phyloP scores from a whole-genome alignment of 2,329 filamentous ascomycete genomes.

The Beauveria medogensis region DNA sequence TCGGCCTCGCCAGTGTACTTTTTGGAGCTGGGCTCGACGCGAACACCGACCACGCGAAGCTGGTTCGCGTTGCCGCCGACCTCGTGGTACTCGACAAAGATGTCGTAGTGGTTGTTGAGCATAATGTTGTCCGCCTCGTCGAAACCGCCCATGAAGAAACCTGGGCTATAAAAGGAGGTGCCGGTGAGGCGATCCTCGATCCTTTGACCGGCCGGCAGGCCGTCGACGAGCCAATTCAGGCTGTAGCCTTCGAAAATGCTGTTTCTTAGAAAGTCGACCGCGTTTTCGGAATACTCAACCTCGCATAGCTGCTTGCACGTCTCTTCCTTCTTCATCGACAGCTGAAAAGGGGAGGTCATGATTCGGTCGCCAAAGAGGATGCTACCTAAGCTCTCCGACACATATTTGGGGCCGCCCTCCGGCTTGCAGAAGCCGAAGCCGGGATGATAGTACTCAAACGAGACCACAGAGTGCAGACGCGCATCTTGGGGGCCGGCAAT shows the following conservation, averaged over 20 bases:
- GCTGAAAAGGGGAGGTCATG: constrained; percentile 87
- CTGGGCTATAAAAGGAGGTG: constrained; percentile 80
- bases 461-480: constrained; percentile 82
- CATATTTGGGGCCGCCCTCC: constrained; percentile 63
- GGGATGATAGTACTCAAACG: constrained; percentile 92
- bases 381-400: constrained; percentile 78
- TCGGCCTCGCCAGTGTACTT: constrained; percentile 51
- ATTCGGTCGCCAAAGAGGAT: constrained; percentile 97
- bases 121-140: constrained; percentile 48
- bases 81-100: constrained; percentile 84
- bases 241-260: constrained; percentile 82
- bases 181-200: constrained; percentile 69
- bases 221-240: constrained; percentile 92
- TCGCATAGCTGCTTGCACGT: constrained; percentile 73
- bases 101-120: constrained; percentile 95
- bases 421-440: constrained; percentile 85
- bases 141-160: constrained; percentile 66
- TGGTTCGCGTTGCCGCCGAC: constrained; percentile 58
- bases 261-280: constrained; percentile 71
- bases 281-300: constrained; percentile 53
- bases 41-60: constrained; percentile 83
- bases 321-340: constrained; percentile 81
- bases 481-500: constrained; percentile 69
- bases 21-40: constrained; percentile 74
- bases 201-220: constrained; percentile 80